Percentiles rank a stretch among this genome's conserved stretches.
phyloP scores from a whole-genome alignment of 2,329 filamentous ascomycete species.

The Fusarium beomiforme region DNA sequence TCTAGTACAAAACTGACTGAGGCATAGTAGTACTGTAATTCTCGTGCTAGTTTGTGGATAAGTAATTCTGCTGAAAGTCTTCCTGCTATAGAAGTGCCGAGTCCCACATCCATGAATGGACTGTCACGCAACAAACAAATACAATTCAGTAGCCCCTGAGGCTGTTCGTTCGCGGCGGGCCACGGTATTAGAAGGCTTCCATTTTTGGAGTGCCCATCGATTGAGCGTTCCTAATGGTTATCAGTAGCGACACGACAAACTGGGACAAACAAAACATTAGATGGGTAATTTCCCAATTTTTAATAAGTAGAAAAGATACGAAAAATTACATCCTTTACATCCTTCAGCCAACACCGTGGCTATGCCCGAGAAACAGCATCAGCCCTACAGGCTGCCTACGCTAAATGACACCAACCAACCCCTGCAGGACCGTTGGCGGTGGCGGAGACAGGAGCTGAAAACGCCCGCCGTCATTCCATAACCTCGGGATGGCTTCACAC shows the following conservation, averaged over 20 bases:
- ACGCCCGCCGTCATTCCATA: not conserved
- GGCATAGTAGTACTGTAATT: too few species aligned
- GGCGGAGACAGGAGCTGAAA: slow-evolving; percentile 20
- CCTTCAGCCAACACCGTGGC: not conserved
- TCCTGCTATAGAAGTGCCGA: too few species aligned
- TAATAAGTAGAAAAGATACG: not conserved
- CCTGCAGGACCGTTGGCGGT: slow-evolving; percentile 1
- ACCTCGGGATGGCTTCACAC: slow-evolving; percentile 2
- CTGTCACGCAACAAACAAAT: too few species aligned
- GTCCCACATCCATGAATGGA: too few species aligned
- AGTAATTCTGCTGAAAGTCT: too few species aligned
- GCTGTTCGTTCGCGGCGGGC: too few species aligned
- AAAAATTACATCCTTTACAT: not conserved
- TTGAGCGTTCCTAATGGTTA: too few species aligned
- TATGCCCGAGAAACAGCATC: not conserved
- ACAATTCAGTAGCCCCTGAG: too few species aligned
- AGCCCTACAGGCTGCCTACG: slow-evolving; percentile 15
- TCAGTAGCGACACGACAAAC: not conserved
- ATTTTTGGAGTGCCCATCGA: too few species aligned
- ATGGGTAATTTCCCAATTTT: not conserved
- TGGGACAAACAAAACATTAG: not conserved
- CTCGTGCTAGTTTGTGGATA: too few species aligned
- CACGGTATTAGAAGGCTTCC: too few species aligned
- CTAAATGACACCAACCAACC: not conserved
- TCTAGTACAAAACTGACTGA: too few species aligned